These are phyloP conservation scores for Alternaria ventricosa DNA, from an alignment of 2,329 filamentous ascomycete species.

Conservation along the genomic window DNA sequence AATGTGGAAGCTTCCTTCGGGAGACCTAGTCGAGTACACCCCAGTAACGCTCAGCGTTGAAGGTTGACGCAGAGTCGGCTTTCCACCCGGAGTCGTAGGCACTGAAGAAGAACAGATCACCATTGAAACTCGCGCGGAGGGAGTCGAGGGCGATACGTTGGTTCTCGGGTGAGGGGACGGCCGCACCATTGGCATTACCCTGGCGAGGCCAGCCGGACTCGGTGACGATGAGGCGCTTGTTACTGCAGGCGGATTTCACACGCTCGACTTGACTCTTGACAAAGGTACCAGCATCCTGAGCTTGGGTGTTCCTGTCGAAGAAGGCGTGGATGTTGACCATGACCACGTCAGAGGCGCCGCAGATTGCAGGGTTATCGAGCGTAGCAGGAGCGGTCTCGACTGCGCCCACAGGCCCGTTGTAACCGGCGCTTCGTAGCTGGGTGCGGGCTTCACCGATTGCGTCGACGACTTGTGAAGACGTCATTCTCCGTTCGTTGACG, in stretches of 20 bases:
- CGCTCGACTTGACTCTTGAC: conserved; percentile 62
- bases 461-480: conserved; percentile 61
- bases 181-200: conserved; percentile 69
- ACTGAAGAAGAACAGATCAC: conserved; percentile 74
- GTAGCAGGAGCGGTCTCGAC: conserved; percentile 79
- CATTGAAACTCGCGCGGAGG: conserved; percentile 66
- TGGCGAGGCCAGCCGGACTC: conserved; percentile 85
- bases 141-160: conserved; percentile 71
- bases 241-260: conserved; percentile 56
- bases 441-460: conserved; percentile 65
- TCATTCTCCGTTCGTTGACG: conserved; percentile 62
- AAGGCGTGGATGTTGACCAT: conserved; percentile 85
- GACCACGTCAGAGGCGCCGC: conserved; percentile 76
- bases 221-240: conserved; percentile 73
- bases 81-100: conserved; percentile 86
- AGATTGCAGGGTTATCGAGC: conserved; percentile 71
- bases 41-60: conserved; percentile 79
- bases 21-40: conserved; percentile 54
- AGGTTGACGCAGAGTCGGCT: conserved; percentile 65
- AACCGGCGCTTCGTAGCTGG: conserved; percentile 68
- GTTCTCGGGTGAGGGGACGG: conserved; percentile 71
- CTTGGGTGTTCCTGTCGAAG: conserved; percentile 71
- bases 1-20: background rate
- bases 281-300: conserved; percentile 71
- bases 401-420: conserved; percentile 74